Percentiles rank a stretch among this genome's conserved stretches.
Conservation (phyloP, 139 green algal species). For the Chlorokybus atmophyticus region DNA sequence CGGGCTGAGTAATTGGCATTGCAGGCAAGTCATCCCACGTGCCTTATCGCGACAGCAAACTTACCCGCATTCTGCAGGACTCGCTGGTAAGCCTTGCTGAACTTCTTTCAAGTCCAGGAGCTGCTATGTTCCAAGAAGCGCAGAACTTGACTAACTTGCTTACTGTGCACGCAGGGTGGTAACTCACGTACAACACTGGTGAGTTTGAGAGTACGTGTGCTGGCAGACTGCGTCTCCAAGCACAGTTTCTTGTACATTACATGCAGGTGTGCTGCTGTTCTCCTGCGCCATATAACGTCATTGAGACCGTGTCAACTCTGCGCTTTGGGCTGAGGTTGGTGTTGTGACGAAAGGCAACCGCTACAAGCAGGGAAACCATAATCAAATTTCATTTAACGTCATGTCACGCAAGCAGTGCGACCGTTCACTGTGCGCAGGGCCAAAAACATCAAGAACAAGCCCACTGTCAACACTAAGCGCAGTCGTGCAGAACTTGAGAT, state of each 20-base stretch:
- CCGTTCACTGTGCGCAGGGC: constrained; percentile 54
- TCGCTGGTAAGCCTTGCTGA: constrained; percentile 34
- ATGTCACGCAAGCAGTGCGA: background rate
- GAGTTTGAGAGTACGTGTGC: no score
- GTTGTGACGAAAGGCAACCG: background rate
- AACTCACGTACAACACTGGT: constrained; percentile 91
- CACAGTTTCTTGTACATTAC: no score
- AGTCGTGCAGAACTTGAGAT: background rate
- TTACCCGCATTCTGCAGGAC: constrained; percentile 90
- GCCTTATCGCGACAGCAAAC: constrained; percentile 87
- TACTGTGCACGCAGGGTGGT: constrained; percentile 40
- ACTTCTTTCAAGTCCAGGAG: background rate
- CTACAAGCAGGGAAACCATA: background rate
- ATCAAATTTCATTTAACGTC: background rate
- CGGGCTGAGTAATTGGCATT: background rate
- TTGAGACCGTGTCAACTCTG: constrained; percentile 32
- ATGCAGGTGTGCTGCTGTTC: constrained; percentile 77
- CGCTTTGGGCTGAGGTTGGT: constrained; percentile 16
- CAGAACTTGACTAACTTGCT: background rate
- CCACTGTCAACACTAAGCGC: constrained; percentile 80
- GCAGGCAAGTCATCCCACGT: constrained; percentile 51
- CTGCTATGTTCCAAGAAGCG: background rate
- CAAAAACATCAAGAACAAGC: constrained; percentile 87
- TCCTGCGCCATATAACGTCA: constrained; percentile 49
- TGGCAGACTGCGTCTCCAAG: no score